Conservation (phyloP, 75 land plant genomes). For the Larix kaempferi region DNA sequence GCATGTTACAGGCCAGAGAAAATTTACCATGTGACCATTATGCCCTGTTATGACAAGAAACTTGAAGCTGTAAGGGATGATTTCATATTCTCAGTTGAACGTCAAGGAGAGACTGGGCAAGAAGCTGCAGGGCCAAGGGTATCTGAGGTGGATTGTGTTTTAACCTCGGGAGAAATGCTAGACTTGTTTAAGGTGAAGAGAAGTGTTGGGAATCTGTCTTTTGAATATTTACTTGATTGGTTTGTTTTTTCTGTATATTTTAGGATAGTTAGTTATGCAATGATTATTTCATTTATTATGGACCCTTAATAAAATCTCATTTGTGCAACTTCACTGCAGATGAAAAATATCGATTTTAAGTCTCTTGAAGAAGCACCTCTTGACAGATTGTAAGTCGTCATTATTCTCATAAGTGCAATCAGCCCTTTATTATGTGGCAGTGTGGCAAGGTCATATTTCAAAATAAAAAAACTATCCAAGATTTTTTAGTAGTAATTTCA, state of each 20-base stretch:
- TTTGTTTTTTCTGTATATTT: not conserved
- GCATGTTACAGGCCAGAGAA: constrained; percentile 52
- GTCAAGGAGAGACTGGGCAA: constrained; percentile 22
- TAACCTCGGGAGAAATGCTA: constrained; percentile 93
- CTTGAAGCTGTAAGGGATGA: constrained; percentile 98
- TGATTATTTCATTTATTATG: no score
- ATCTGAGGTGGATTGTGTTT: constrained; percentile 93
- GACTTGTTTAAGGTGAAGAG: constrained; percentile 75
- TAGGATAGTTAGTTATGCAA: not conserved
- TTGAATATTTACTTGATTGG: not conserved
- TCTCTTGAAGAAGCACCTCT: constrained; percentile 71
- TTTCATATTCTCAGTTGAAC: constrained; percentile 62
- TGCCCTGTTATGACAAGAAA: constrained; percentile 99
- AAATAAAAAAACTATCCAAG: not conserved
- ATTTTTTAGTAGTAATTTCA: not conserved
- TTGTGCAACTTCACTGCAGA: constrained; percentile 28
- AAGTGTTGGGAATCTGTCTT: not conserved
- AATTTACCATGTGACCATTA: constrained; percentile 92
- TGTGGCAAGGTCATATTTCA: not conserved
- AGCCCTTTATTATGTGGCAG: not conserved
- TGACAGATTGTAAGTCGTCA: constrained; percentile 58
- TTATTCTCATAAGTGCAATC: not conserved
- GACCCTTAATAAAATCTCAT: no score
- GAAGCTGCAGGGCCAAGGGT: constrained; percentile 22
- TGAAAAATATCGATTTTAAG: constrained; percentile 54